Percentiles rank a stretch among this genome's conserved stretches.
Evolutionary conservation across 2,329 filamentous ascomycete species (phyloP).

Genomic region (Emydomyces testavorans): DNA sequence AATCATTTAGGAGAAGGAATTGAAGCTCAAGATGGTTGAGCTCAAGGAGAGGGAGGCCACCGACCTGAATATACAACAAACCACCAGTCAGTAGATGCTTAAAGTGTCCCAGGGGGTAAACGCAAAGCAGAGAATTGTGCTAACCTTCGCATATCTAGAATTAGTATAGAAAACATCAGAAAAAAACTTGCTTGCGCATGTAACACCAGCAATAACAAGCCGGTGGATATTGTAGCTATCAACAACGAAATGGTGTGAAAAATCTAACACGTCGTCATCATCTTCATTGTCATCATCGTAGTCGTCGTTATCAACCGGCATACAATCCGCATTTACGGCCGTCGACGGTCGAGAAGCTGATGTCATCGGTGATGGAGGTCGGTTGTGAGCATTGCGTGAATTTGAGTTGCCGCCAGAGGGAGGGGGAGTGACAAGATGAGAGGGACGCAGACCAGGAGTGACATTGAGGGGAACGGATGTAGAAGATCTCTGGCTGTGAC

Average conservation of each 20-base stretch:
- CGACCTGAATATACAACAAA: slow-evolving; percentile 52
- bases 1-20: slow-evolving; percentile 91
- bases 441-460: slow-evolving; percentile 17
- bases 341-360: not conserved
- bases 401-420: slow-evolving; percentile 13
- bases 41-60: slow-evolving; percentile 79
- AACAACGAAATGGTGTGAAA: slow-evolving; percentile 76
- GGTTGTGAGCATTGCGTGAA: not conserved
- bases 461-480: slow-evolving; percentile 18
- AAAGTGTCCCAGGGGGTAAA: not conserved
- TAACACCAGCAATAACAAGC: slow-evolving; percentile 90
- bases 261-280: slow-evolving; percentile 24
- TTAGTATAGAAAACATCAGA: slow-evolving; percentile 99
- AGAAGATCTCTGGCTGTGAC: slow-evolving; percentile 15
- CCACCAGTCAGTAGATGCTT: not conserved
- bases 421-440: slow-evolving; percentile 17
- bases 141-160: slow-evolving; percentile 95
- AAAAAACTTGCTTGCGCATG: slow-evolving; percentile 98
- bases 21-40: slow-evolving; percentile 94
- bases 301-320: slow-evolving; percentile 2
- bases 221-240: slow-evolving; percentile 99
- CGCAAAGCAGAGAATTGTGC: slow-evolving; percentile 20
- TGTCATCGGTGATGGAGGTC: slow-evolving; percentile 5
- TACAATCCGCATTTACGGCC: not conserved
- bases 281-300: slow-evolving; percentile 4